Percentiles rank a stretch among this genome's conserved stretches.
These are phyloP conservation scores for Neofusicoccum cordaticola DNA, from an alignment of 2,329 filamentous ascomycete species.

Conservation along the genomic window DNA sequence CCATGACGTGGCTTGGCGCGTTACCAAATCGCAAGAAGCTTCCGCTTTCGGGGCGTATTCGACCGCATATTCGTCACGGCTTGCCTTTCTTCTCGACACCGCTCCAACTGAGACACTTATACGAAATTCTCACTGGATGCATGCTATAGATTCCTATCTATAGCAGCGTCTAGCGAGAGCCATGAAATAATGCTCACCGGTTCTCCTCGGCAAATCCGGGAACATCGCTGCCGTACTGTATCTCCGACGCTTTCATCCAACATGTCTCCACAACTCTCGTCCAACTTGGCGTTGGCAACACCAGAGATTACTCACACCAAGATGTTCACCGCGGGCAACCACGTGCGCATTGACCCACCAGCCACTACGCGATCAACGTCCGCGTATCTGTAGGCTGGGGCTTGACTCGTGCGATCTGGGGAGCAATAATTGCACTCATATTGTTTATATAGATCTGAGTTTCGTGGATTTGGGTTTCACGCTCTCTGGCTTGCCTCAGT, in stretches of 20 bases:
- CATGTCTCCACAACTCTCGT: background rate
- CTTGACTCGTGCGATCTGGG: too few relatives aligned
- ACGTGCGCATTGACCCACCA: too few relatives aligned
- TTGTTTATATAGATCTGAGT: too few relatives aligned
- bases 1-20: conserved; percentile 1
- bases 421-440: too few relatives aligned
- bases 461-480: too few relatives aligned
- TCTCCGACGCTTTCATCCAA: too few relatives aligned
- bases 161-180: background rate
- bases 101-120: background rate
- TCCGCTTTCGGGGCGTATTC: background rate
- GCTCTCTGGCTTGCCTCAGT: too few relatives aligned
- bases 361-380: too few relatives aligned
- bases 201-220: background rate
- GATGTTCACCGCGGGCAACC: too few relatives aligned
- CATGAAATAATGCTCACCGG: background rate
- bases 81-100: background rate
- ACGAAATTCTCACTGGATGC: background rate
- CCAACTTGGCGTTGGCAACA: background rate
- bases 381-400: too few relatives aligned
- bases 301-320: too few relatives aligned
- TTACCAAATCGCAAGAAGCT: conserved; percentile 5
- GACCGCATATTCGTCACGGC: background rate
- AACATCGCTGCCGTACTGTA: background rate
- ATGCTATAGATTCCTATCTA: background rate